Base-by-base conservation (phyloP, 176 grass and related monocot species). In the Chrysopogon serrulatus region DNA sequence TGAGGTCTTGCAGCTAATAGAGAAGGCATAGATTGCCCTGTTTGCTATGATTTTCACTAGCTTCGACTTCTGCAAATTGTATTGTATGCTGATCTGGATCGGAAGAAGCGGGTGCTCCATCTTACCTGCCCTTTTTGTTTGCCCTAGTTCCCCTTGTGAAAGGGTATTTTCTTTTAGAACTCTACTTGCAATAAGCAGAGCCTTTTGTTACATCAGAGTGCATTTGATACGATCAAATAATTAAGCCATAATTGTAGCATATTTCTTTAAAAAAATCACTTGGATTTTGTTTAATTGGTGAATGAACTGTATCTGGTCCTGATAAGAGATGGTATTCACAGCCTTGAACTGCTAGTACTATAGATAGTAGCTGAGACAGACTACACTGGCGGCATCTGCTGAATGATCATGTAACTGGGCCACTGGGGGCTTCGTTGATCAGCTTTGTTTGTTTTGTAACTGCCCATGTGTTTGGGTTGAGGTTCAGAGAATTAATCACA, bases 1-100 rank as follows among this genome's bases (percentile, higher is more conserved):
- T 9, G 90, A 92, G 87, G 83, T 87, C 33, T 51, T 89, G 83
- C 71, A 47, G 71, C 73, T 97, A 68, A 82, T 94, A 76, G 73
- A 89, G 68, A 84, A 59, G 24, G 71, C 87, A 28, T 90, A 90
- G 83, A 78, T 73, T 43, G 74, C 53, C 42, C 9, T 16, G 14
- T 32, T 57, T 31, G 17, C 14, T 54, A 27, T 45, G 64, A 6
- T 77, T 56, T 79, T 85, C 77, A 62, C 33, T 86, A 82, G 78
- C 44, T 54, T 82, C 34, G 4, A 65, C 47, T 77, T 77, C 43
- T 77, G 65, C 27, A 71, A 73, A 77, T 82, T 90, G 83, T 86
- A 78, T 59, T 78, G 73, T 90, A 90, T 65, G 65, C 56, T 82
- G 79, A 82, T 90, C 73, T 90, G 73, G 65, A 82, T 44, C 65